Conservation (phyloP, 768 basidiomycete genomes). For the Amanita phalloides region DNA sequence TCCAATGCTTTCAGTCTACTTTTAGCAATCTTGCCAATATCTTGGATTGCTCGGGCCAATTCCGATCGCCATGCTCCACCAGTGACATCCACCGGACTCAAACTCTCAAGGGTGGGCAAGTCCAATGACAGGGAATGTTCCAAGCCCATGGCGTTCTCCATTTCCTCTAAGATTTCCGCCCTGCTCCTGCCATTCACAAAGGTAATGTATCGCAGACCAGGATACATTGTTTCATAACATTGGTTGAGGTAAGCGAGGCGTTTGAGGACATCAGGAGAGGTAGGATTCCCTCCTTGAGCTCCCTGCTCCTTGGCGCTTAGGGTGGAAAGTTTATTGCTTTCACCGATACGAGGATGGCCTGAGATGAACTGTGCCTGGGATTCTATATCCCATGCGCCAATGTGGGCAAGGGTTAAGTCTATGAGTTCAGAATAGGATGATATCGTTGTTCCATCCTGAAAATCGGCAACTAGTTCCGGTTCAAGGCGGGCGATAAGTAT, state of each 20-base stretch:
- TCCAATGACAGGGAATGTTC: conserved; percentile 37
- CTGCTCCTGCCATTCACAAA: conserved; percentile 84
- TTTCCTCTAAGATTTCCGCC: conserved; percentile 61
- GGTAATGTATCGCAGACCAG: conserved; percentile 78
- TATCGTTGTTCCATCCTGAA: conserved; percentile 12
- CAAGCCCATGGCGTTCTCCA: conserved; percentile 57
- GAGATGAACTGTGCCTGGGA: conserved; percentile 57
- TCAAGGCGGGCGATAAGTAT: conserved; percentile 41
- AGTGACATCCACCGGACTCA: conserved; percentile 25
- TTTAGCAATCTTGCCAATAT: conserved; percentile 70
- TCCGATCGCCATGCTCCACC: conserved; percentile 53
- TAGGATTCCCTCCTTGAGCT: conserved; percentile 32
- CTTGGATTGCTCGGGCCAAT: conserved; percentile 58
- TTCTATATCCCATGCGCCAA: conserved; percentile 40
- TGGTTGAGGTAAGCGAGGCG: conserved; percentile 68
- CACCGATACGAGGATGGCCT: conserved; percentile 88
- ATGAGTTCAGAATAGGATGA: conserved; percentile 47
- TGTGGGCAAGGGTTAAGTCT: conserved; percentile 34
- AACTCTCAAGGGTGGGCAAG: conserved; percentile 24
- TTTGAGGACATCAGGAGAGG: conserved; percentile 63
- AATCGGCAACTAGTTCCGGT: conserved; percentile 32
- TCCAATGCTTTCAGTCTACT: conserved; percentile 44
- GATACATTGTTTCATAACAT: conserved; percentile 64
- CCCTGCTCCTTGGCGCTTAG: conserved; percentile 80
- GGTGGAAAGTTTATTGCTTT: conserved; percentile 60